Conservation (phyloP, 257 asterid species). For the Solanum tarapatanum region DNA sequence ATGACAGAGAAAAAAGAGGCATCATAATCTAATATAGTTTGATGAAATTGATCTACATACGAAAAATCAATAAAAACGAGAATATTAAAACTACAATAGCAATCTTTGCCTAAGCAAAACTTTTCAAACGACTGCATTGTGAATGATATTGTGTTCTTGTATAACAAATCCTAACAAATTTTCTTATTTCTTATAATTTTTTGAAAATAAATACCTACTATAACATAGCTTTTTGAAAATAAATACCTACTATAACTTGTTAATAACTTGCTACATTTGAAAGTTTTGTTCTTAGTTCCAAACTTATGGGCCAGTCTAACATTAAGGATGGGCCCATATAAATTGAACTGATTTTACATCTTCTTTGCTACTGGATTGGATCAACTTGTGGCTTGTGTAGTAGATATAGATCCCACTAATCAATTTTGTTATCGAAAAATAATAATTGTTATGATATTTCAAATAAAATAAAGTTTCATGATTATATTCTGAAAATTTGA, state of each 20-base stretch:
- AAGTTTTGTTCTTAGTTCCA: neutral
- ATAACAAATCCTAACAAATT: neutral
- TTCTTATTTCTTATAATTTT: neutral
- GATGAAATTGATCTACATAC: neutral
- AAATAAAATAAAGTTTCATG: neutral
- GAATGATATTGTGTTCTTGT: too few species aligned
- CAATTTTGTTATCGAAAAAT: neutral
- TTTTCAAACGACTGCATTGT: neutral
- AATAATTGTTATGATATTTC: neutral
- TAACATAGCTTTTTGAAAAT: neutral
- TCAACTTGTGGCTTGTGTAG: neutral
- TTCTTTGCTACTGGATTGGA: neutral
- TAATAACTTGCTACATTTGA: neutral
- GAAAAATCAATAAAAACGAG: neutral
- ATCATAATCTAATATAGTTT: neutral
- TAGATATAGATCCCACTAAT: neutral
- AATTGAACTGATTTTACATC: neutral
- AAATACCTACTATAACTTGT: neutral
- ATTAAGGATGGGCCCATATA: neutral
- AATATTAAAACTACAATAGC: neutral
- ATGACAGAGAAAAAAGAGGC: neutral
- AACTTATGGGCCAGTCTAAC: neutral
- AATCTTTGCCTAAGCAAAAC: neutral
- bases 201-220: neutral
- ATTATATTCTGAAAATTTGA: neutral